A percentile compares a stretch with the other conserved stretches of the same genome.
Conservation (phyloP, 345 rosid genomes). For the Psidium friedrichsthalianum region DNA sequence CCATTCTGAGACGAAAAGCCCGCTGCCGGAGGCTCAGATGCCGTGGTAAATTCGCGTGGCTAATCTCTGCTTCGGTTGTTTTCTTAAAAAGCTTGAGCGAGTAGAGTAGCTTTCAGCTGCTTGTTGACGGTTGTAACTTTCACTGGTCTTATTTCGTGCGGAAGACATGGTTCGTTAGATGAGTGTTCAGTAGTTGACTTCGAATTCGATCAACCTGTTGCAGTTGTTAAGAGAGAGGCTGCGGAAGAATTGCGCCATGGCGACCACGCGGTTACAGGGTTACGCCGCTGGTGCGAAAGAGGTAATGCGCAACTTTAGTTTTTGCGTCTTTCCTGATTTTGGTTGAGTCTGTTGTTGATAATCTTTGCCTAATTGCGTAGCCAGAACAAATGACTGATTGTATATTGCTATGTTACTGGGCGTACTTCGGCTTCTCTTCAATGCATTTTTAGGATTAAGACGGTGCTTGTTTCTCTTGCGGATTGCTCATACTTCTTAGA, state of each 20-base stretch:
- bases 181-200: background rate
- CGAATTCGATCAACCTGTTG: background rate
- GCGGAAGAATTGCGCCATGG: conserved; percentile 34
- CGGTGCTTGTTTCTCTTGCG: background rate
- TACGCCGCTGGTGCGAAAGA: conserved; percentile 30
- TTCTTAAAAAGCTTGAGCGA: background rate
- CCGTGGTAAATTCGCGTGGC: background rate
- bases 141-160: background rate
- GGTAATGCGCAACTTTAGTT: background rate
- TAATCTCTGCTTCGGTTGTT: background rate
- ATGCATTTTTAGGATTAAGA: background rate
- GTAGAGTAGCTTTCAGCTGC: background rate
- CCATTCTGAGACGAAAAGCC: background rate
- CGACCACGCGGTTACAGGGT: conserved; percentile 22
- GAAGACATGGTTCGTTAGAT: background rate
- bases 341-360: conserved; percentile 4
- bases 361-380: conserved; percentile 15
- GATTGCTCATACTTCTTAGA: background rate
- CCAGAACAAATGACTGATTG: background rate
- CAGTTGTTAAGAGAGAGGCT: conserved; percentile 16
- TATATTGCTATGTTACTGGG: background rate
- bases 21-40: background rate
- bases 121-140: background rate
- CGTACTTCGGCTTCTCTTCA: background rate
- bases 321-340: background rate